phyloP scores from a whole-genome alignment of 2,329 filamentous ascomycete genomes.

The Sclerotinia sclerotiorum region DNA sequence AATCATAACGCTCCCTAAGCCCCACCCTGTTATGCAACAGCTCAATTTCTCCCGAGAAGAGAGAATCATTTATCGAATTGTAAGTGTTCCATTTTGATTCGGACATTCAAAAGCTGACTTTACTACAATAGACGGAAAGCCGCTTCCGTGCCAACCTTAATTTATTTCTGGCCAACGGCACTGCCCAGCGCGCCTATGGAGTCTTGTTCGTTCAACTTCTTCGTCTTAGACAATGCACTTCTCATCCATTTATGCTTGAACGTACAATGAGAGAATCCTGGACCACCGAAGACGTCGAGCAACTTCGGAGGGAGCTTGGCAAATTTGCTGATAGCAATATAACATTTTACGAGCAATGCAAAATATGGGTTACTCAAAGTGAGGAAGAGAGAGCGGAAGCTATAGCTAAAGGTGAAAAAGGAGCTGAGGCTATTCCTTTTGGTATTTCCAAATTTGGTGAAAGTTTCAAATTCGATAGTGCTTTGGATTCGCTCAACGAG shows the following conservation, averaged over 20 bases:
- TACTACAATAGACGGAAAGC: conserved; percentile 42
- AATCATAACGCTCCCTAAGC: conserved; percentile 54
- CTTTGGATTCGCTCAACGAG: conserved; percentile 37
- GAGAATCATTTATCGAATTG: conserved; percentile 53
- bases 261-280: conserved; percentile 38
- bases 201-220: conserved; percentile 39
- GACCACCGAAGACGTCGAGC: conserved; percentile 34
- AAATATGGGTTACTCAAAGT: conserved; percentile 31
- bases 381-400: conserved; percentile 10
- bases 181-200: conserved; percentile 31
- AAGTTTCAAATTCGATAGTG: conserved; percentile 37
- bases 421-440: conserved; percentile 29
- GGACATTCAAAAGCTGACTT: conserved; percentile 23
- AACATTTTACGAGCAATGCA: conserved; percentile 38
- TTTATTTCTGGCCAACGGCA: conserved; percentile 29
- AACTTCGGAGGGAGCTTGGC: conserved; percentile 26
- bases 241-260: conserved; percentile 40
- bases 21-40: conserved; percentile 45
- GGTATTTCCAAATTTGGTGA: conserved; percentile 37
- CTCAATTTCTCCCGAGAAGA: conserved; percentile 55
- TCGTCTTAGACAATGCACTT: conserved; percentile 39
- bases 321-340: conserved; percentile 15
- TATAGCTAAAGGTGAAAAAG: conserved; percentile 21
- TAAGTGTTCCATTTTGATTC: conserved; percentile 44
- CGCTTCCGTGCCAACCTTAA: conserved; percentile 38